These are phyloP conservation scores for Yueomyces sinensis DNA, from an alignment of 805 yeast genomes.

Conservation along the genomic window DNA sequence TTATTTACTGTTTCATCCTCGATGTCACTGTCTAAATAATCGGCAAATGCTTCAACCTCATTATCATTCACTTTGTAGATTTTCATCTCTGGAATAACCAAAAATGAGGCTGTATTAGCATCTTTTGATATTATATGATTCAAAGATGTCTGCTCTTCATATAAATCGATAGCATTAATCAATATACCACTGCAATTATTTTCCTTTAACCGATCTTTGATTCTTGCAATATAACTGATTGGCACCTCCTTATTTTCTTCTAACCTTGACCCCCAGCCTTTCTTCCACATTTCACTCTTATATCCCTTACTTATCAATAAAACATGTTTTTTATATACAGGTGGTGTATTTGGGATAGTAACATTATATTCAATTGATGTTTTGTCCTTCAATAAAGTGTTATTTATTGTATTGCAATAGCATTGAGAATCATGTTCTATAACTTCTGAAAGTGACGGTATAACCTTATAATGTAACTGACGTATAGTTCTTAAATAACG, in stretches of 20 bases:
- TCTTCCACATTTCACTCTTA: slow-evolving; percentile 7
- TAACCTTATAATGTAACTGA: no score
- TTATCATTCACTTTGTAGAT: slow-evolving; percentile 7
- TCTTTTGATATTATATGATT: not conserved
- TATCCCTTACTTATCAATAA: slow-evolving; percentile 11
- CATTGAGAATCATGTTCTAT: slow-evolving; percentile 6
- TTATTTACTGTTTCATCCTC: not conserved
- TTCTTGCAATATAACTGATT: slow-evolving; percentile 7
- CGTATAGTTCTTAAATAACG: no score
- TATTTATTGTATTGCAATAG: slow-evolving; percentile 7
- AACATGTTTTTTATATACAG: slow-evolving; percentile 15
- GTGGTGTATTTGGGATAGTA: slow-evolving; percentile 9
- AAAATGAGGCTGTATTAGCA: slow-evolving; percentile 2
- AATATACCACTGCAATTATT: slow-evolving; percentile 8
- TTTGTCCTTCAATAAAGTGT: slow-evolving; percentile 3
- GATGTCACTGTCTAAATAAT: slow-evolving; percentile 9
- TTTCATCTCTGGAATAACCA: slow-evolving; percentile 15
- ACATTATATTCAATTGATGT: slow-evolving; percentile 5
- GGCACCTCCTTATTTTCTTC: slow-evolving; percentile 15
- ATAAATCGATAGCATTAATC: slow-evolving; percentile 9
- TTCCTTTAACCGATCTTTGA: slow-evolving; percentile 8
- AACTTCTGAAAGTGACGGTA: no score
- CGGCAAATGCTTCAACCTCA: slow-evolving; percentile 8
- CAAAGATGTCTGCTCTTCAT: slow-evolving; percentile 2
- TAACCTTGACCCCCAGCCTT: slow-evolving; percentile 14